Percentiles rank a stretch among this genome's conserved stretches.
phyloP scores from a whole-genome alignment of 441 rosid species.

The Gossypium laxum region DNA sequence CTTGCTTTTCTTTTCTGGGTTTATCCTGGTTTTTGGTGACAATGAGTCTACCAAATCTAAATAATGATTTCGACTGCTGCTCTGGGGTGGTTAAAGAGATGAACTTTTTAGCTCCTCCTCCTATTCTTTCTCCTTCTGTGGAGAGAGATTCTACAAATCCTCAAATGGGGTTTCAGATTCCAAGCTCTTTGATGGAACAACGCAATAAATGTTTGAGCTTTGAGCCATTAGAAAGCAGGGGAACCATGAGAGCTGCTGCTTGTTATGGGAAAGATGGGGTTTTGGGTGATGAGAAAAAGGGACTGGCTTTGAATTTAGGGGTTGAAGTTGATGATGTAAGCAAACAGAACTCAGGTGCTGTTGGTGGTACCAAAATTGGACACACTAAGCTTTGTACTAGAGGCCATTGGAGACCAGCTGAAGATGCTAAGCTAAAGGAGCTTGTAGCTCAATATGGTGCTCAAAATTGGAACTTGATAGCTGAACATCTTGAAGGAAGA shows the following conservation, averaged over 20 bases:
- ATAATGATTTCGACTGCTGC: constrained; percentile 15
- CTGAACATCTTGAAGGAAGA: constrained; percentile 80
- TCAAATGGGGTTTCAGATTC: constrained; percentile 27
- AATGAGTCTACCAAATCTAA: constrained; percentile 31
- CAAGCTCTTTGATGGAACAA: constrained; percentile 23
- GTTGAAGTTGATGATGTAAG: constrained; percentile 16
- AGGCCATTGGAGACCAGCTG: constrained; percentile 95
- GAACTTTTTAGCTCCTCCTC: constrained; percentile 26
- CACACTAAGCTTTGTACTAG: constrained; percentile 48
- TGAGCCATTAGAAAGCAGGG: constrained; percentile 25
- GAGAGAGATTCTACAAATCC: constrained; percentile 10
- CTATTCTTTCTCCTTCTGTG: constrained; percentile 14
- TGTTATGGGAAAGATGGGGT: constrained; percentile 20
- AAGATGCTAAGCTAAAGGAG: constrained; percentile 76
- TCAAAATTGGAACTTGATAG: constrained; percentile 92
- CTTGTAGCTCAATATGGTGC: constrained; percentile 87
- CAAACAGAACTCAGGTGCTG: constrained; percentile 3
- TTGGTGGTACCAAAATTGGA: constrained; percentile 22
- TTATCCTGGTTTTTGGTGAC: background rate
- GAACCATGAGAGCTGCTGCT: constrained; percentile 4
- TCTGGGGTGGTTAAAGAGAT: constrained; percentile 20
- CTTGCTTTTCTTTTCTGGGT: constrained; percentile 3
- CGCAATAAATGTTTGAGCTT: constrained; percentile 11
- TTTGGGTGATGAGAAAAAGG: constrained; percentile 17
- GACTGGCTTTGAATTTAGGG: constrained; percentile 20